Conservation (phyloP, 1,139 yeast genomes). For the Kodamaea sp. region DNA sequence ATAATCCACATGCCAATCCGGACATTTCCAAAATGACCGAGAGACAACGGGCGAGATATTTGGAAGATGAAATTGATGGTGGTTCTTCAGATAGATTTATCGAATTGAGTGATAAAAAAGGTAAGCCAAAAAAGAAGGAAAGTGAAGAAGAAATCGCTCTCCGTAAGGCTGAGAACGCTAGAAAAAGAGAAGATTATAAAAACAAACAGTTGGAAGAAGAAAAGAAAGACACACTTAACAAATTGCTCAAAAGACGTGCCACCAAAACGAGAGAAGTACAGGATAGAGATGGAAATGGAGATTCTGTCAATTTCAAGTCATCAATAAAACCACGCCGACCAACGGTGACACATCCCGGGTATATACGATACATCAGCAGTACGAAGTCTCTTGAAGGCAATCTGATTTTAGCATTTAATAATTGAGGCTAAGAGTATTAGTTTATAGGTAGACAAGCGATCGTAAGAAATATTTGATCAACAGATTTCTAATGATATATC, state of each 20-base stretch:
- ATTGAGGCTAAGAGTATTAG: too few relatives aligned
- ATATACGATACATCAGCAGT: slow-evolving; percentile 33
- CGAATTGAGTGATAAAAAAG: slow-evolving; percentile 24
- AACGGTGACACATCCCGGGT: slow-evolving; percentile 32
- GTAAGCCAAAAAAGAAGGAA: slow-evolving; percentile 43
- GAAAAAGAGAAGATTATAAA: slow-evolving; percentile 82
- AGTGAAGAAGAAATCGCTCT: slow-evolving; percentile 84
- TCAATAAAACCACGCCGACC: slow-evolving; percentile 33
- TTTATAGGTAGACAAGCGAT: too few relatives aligned
- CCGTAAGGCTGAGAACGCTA: slow-evolving; percentile 81
- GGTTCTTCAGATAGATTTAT: slow-evolving; percentile 18
- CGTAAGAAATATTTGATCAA: background rate
- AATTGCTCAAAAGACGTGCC: slow-evolving; percentile 79
- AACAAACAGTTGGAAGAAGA: slow-evolving; percentile 87
- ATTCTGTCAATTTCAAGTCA: slow-evolving; percentile 13
- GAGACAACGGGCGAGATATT: slow-evolving; percentile 51
- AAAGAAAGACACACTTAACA: slow-evolving; percentile 85
- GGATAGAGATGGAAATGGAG: slow-evolving; percentile 29
- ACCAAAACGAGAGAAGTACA: slow-evolving; percentile 51
- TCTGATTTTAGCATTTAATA: slow-evolving; percentile 18
- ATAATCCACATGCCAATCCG: slow-evolving; percentile 38
- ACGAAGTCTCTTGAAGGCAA: slow-evolving; percentile 9
- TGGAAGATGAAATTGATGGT: slow-evolving; percentile 28
- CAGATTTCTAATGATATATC: too few relatives aligned
- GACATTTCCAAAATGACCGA: slow-evolving; percentile 60